Evolutionary conservation across 495 filamentous ascomycete genomes (phyloP), one percentile per base, ranked within the genome.

Genomic region (Podospora sp.): DNA sequence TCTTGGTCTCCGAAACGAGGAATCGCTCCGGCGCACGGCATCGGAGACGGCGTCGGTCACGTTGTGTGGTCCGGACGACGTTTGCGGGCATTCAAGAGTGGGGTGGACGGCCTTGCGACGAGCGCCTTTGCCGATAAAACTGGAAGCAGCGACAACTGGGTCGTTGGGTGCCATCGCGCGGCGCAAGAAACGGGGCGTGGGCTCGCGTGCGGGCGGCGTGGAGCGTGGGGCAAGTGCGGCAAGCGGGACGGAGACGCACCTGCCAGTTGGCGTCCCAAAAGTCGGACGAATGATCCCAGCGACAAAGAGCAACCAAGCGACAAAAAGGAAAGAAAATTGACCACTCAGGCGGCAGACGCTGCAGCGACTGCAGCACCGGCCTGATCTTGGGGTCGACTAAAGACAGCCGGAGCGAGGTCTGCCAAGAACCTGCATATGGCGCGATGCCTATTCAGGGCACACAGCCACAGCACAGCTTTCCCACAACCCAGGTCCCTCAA

Each of bases 361-460:
- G 33, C 57, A 61, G 35, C 14, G 7, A 26, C 29, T 11, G 26
- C 20, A 27, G 11, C 55, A n/a, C 12, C 18, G 51, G 51, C 20
- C n/a, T 35, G 27, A 36, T 36, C 27, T 12, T 12, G 57, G 33
- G 57, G 57, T n/a, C 24, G 29, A 35, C 33, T 33, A 29, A 27
- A 26, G 16, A 26, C 56, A 24, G 22, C 35, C 20, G 21, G n/a
- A 36, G 26, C 18, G 59, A 6, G 24, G 29, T 14, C 24, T 35
- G 18, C 49, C 26, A 63, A 40, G n/a, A 8, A 26, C 11, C 51
- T 51, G 63, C 51, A 21, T 65, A 51, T 20, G 24, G 67, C 67
- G 62, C 67, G 67, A 69, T 69, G 62, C 67, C 67, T 62, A 65
- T 65, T 69, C 29, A 62, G 52, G 67, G 50, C 63, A 69, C 67